These are phyloP conservation scores for Lipomyces oligophaga DNA, from an alignment of 805 yeast genomes.

Conservation along the genomic window DNA sequence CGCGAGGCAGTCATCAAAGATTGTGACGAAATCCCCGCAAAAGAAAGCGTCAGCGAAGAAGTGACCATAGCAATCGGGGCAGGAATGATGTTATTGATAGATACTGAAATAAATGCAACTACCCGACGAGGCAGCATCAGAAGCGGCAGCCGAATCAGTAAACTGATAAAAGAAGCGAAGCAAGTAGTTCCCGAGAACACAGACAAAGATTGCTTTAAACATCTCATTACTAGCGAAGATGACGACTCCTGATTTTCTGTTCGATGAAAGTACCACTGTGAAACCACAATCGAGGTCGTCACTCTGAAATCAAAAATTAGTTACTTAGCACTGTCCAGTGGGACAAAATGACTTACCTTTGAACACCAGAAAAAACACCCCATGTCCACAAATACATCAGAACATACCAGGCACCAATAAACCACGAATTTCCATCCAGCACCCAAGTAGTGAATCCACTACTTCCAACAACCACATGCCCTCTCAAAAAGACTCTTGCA, in stretches of 20 bases:
- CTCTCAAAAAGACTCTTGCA: constrained; percentile 35
- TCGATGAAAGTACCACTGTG: constrained; percentile 41
- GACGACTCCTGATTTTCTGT: constrained; percentile 29
- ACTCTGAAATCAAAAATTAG: constrained; percentile 27
- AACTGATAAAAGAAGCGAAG: constrained; percentile 34
- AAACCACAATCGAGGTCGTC: constrained; percentile 38
- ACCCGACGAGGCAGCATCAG: constrained; percentile 37
- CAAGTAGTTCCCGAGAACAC: constrained; percentile 41
- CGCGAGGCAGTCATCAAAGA: constrained; percentile 38
- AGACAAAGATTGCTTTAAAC: constrained; percentile 33
- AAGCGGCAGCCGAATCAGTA: constrained; percentile 39
- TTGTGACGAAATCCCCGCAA: constrained; percentile 38
- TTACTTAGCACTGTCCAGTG: background rate
- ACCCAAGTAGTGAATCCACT: constrained; percentile 24
- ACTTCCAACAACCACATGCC: constrained; percentile 15
- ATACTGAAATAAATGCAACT: constrained; percentile 30
- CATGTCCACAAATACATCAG: constrained; percentile 44
- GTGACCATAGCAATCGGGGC: constrained; percentile 35
- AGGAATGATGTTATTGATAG: constrained; percentile 32
- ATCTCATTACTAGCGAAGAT: constrained; percentile 28
- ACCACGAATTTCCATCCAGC: constrained; percentile 36
- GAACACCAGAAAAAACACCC: constrained; percentile 41
- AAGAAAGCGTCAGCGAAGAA: constrained; percentile 40
- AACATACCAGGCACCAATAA: constrained; percentile 35
- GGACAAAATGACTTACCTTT: constrained; percentile 23